Conservation (phyloP, 345 rosid genomes). For the Nephelium lappaceum region DNA sequence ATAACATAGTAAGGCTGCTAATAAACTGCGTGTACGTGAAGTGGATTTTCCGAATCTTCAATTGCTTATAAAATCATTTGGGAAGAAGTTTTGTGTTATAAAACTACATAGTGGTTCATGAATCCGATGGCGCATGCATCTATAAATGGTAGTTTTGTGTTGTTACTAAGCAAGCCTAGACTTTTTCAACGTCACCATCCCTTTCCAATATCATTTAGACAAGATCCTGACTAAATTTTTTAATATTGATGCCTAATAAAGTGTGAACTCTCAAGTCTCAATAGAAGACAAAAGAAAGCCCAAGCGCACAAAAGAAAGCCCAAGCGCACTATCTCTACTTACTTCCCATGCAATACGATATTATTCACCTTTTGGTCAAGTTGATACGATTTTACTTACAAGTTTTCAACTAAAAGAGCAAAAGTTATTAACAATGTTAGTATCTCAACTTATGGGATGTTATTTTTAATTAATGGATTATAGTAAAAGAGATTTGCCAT, state of each 20-base stretch:
- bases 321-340: neutral
- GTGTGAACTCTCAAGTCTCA: neutral
- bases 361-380: too few species aligned
- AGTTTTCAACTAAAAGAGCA: too few species aligned
- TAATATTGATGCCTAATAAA: neutral
- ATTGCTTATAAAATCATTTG: too few species aligned
- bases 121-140: neutral
- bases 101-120: neutral
- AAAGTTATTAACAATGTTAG: too few species aligned
- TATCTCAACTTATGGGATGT: too few species aligned
- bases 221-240: neutral
- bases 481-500: neutral
- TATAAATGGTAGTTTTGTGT: neutral
- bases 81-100: too few species aligned
- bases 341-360: neutral
- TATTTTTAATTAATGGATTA: neutral
- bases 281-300: neutral
- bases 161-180: neutral
- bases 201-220: neutral
- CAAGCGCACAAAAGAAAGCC: neutral
- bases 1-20: too few species aligned
- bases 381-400: too few species aligned
- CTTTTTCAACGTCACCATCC: neutral
- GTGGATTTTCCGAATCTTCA: too few species aligned
- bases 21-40: too few species aligned